Conservation (phyloP, 2,329 filamentous ascomycete species). For the Calonectria montana region DNA sequence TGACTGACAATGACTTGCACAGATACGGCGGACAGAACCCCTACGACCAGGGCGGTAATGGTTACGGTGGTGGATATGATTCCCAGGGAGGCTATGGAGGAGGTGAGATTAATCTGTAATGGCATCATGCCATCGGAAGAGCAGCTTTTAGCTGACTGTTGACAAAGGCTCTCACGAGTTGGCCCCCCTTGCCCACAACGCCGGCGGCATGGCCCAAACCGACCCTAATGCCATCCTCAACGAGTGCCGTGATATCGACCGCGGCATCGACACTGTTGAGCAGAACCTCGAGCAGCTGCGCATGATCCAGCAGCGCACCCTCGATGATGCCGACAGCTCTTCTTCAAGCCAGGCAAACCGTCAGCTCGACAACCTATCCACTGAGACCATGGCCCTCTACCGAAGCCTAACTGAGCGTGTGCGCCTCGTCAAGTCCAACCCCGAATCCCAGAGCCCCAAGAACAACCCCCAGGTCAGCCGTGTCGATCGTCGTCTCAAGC, state of each 20-base stretch:
- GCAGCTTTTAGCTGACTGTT: neutral
- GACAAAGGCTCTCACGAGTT: slow-evolving; percentile 68
- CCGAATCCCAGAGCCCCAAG: slow-evolving; percentile 77
- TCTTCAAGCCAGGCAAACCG: slow-evolving; percentile 73
- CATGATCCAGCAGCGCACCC: slow-evolving; percentile 75
- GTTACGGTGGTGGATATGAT: slow-evolving; percentile 46
- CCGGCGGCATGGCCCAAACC: slow-evolving; percentile 56
- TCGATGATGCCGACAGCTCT: slow-evolving; percentile 80
- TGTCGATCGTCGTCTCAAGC: slow-evolving; percentile 82
- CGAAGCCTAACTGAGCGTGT: slow-evolving; percentile 82
- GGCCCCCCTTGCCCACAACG: slow-evolving; percentile 70
- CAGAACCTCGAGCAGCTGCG: slow-evolving; percentile 78
- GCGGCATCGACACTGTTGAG: slow-evolving; percentile 80
- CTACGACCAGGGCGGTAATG: slow-evolving; percentile 65
- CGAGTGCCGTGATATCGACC: slow-evolving; percentile 84
- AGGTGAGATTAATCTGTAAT: slow-evolving; percentile 33
- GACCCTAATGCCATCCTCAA: slow-evolving; percentile 85
- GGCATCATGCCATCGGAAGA: neutral
- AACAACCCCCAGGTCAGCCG: slow-evolving; percentile 85
- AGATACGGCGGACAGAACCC: slow-evolving; percentile 71
- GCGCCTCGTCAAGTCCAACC: slow-evolving; percentile 83
- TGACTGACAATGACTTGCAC: slow-evolving; percentile 46
- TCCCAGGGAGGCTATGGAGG: slow-evolving; percentile 44
- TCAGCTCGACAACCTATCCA: slow-evolving; percentile 78
- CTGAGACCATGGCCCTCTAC: slow-evolving; percentile 87